These are phyloP conservation scores for Wallacemonas sp. DNA, from an alignment of 208 protist genomes.

Conservation along the genomic window DNA sequence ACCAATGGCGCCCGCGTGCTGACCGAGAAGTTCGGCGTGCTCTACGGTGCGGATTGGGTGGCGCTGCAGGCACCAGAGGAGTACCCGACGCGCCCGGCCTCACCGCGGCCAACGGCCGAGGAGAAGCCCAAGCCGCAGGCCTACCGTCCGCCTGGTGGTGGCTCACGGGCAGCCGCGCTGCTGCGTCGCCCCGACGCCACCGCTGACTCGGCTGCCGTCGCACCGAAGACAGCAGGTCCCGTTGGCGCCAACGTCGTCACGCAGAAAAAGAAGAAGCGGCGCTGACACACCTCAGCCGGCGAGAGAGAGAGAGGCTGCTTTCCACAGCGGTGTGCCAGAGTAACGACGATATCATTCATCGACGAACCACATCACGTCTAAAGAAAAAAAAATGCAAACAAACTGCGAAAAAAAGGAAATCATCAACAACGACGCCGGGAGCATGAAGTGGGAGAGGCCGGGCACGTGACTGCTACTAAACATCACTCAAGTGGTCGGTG, in stretches of 20 bases:
- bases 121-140: slow-evolving; percentile 67
- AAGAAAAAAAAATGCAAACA: background rate
- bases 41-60: slow-evolving; percentile 85
- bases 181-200: slow-evolving; percentile 52
- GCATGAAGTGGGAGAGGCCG: no score
- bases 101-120: slow-evolving; percentile 32
- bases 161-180: slow-evolving; percentile 47
- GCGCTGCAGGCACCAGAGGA: slow-evolving; percentile 27
- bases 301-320: background rate
- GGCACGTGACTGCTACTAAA: no score
- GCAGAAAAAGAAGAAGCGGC: slow-evolving; percentile 59
- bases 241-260: slow-evolving; percentile 54
- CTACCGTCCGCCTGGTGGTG: slow-evolving; percentile 73
- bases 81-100: slow-evolving; percentile 45
- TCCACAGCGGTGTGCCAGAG: background rate
- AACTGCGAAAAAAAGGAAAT: no score
- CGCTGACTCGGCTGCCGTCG: slow-evolving; percentile 16
- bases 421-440: no score
- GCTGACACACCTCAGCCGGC: slow-evolving; percentile 22
- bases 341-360: no score
- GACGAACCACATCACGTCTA: no score
- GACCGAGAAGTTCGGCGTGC: slow-evolving; percentile 64
- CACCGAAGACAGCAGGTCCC: slow-evolving; percentile 63
- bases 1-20: slow-evolving; percentile 69
- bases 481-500: no score